Percentiles rank a stretch among this genome's conserved stretches.
phyloP scores from a whole-genome alignment of 2,329 filamentous ascomycete species.

The Exophiala phaeomuriformis region DNA sequence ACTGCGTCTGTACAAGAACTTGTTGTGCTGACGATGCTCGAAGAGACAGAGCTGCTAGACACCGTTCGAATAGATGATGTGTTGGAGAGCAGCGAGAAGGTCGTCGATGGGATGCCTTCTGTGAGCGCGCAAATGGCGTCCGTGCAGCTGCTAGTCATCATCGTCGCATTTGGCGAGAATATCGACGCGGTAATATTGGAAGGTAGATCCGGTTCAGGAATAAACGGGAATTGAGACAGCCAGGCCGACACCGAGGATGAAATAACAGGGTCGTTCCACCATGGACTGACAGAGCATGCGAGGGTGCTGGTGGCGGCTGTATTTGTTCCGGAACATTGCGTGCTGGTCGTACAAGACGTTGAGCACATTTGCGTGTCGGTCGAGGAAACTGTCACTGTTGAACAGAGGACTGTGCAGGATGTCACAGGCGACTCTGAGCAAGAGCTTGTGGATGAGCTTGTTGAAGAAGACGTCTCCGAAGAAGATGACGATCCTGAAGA shows the following conservation, averaged over 20 bases:
- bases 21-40: not conserved
- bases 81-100: not conserved
- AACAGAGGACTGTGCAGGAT: not conserved
- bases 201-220: not conserved
- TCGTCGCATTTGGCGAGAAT: not conserved
- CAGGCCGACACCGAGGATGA: conserved; percentile 3
- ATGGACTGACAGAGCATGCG: not conserved
- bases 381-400: not conserved
- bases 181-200: not conserved
- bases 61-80: not conserved
- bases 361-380: not conserved
- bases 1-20: not conserved
- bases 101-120: not conserved
- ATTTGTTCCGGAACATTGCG: not conserved
- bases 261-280: conserved; percentile 5
- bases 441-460: not conserved
- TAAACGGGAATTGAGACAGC: conserved; percentile 1
- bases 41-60: not conserved
- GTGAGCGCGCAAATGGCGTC: not conserved
- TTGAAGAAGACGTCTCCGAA: not conserved
- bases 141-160: not conserved
- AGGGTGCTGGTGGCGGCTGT: not conserved
- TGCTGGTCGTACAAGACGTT: not conserved
- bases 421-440: conserved; percentile 1
- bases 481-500: not conserved